phyloP scores from a whole-genome alignment of 306 rosid species.

The Trifolium pratense region DNA sequence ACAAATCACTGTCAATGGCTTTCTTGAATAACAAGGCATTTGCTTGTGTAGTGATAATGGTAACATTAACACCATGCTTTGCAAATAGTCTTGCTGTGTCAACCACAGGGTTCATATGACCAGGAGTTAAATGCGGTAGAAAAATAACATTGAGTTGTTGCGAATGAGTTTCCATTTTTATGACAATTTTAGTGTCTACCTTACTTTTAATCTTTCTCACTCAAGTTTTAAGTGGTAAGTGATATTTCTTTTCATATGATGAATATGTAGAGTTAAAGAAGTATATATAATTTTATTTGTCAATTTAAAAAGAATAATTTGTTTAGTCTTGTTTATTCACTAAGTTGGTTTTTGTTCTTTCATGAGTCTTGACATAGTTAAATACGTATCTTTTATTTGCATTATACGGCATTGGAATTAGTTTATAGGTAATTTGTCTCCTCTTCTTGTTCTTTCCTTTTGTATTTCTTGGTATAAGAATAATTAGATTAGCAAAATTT shows the following conservation, averaged over 20 bases:
- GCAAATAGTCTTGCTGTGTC: constrained; percentile 1
- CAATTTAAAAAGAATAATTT: too few species aligned
- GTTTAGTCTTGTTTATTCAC: too few species aligned
- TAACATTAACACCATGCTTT: background rate
- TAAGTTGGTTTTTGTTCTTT: too few species aligned
- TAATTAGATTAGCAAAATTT: background rate
- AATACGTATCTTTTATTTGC: background rate
- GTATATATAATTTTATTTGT: background rate
- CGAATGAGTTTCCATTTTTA: background rate
- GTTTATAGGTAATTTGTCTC: background rate
- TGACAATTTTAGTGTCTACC: background rate
- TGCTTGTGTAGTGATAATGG: background rate
- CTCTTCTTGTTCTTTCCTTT: constrained; percentile 4
- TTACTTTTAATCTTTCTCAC: too few species aligned
- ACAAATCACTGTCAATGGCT: background rate
- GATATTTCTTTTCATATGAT: too few species aligned
- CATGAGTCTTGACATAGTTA: too few species aligned
- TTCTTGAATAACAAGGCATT: background rate
- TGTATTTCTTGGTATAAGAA: background rate
- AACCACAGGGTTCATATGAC: background rate
- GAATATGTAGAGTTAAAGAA: too few species aligned
- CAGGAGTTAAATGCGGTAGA: background rate
- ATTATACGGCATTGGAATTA: background rate
- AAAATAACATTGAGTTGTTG: background rate
- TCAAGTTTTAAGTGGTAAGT: too few species aligned